Conservation (phyloP, 352 stramenopile species). For the Aphanomyces invadans region DNA sequence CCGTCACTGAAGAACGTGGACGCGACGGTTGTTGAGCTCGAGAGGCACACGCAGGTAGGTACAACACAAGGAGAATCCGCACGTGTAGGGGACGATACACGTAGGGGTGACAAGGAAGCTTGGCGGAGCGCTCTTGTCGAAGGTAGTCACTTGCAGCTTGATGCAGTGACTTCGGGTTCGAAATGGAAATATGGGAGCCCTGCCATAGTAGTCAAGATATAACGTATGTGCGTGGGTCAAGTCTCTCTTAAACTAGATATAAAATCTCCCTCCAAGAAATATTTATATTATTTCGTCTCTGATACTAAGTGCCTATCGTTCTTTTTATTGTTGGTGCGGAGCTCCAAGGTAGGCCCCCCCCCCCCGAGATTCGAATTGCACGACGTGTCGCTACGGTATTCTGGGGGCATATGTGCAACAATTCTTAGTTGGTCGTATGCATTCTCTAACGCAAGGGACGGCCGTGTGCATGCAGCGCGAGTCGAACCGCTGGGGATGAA, state of each 20-base stretch:
- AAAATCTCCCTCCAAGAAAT: conserved; percentile 16
- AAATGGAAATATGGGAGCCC: conserved; percentile 18
- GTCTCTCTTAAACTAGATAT: background rate
- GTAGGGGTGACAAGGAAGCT: background rate
- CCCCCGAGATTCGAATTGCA: conserved; percentile 12
- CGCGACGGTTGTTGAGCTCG: background rate
- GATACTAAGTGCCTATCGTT: conserved; percentile 10
- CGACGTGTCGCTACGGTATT: background rate
- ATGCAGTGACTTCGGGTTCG: conserved; percentile 12
- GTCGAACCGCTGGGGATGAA: too few relatives aligned
- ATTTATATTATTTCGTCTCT: background rate
- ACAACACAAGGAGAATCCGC: background rate
- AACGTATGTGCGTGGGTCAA: conserved; percentile 12
- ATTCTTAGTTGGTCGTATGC: too few relatives aligned
- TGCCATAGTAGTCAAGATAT: conserved; percentile 3
- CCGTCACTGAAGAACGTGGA: background rate
- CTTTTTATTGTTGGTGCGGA: conserved; percentile 15
- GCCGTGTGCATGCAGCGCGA: too few relatives aligned
- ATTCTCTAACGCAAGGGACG: too few relatives aligned
- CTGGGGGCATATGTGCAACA: too few relatives aligned
- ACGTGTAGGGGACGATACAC: background rate
- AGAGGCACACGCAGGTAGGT: background rate
- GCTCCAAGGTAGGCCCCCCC: background rate
- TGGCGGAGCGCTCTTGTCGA: background rate
- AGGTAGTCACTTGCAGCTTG: conserved; percentile 5